These are phyloP conservation scores for Candida vaughaniae DNA, from an alignment of 805 yeast species.

Conservation along the genomic window DNA sequence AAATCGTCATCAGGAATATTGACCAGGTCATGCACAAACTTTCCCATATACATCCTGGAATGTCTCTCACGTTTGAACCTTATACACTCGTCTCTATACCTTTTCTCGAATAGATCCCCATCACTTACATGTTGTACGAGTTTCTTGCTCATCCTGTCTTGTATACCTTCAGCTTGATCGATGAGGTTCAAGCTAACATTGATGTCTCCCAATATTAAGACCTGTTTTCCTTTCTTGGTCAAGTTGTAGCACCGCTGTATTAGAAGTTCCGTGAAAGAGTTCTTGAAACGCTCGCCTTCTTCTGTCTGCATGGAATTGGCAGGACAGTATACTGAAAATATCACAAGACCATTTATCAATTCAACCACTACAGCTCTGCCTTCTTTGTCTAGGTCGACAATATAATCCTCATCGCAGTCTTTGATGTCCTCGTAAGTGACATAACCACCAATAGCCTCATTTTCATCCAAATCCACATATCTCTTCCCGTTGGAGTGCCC, in stretches of 20 bases:
- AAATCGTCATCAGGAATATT: neutral
- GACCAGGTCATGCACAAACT: slow-evolving; percentile 21
- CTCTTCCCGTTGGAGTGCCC: slow-evolving; percentile 12
- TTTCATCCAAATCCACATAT: slow-evolving; percentile 16
- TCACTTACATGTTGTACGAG: slow-evolving; percentile 19
- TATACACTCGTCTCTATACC: slow-evolving; percentile 20
- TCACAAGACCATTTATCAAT: slow-evolving; percentile 56
- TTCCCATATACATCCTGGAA: slow-evolving; percentile 30
- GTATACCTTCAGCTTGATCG: slow-evolving; percentile 75
- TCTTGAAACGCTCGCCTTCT: slow-evolving; percentile 60
- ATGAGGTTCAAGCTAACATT: slow-evolving; percentile 78
- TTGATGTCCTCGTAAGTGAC: slow-evolving; percentile 27
- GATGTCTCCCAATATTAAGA: slow-evolving; percentile 84
- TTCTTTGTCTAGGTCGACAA: slow-evolving; percentile 64
- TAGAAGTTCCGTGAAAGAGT: slow-evolving; percentile 56
- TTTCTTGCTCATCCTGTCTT: slow-evolving; percentile 40
- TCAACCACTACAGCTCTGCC: slow-evolving; percentile 83
- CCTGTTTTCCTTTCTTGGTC: slow-evolving; percentile 56
- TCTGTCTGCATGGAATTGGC: slow-evolving; percentile 78
- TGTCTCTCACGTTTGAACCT: slow-evolving; percentile 34
- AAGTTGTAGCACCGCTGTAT: slow-evolving; percentile 62
- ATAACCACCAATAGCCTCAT: slow-evolving; percentile 69
- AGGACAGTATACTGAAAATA: slow-evolving; percentile 80
- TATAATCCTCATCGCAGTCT: slow-evolving; percentile 30
- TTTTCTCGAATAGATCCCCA: slow-evolving; percentile 13